Evolutionary conservation across 2,329 filamentous ascomycete species (phyloP).

Genomic region (Microdochium paspali): DNA sequence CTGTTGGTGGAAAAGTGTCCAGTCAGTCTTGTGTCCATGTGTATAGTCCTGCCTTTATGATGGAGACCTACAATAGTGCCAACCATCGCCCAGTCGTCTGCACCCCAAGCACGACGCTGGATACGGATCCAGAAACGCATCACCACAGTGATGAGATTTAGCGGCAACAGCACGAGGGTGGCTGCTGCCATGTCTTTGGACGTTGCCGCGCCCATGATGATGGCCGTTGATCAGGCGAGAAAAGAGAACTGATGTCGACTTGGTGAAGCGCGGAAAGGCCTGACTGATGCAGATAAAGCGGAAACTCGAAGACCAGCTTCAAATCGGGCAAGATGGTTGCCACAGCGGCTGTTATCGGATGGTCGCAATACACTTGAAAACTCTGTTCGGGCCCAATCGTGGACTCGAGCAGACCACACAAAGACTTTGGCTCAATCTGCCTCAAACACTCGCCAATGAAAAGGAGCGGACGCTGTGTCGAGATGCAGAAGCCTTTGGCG

Average conservation of each 20-base stretch:
- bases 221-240: too few relatives aligned
- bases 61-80: not conserved
- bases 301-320: not conserved
- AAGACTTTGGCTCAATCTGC: too few relatives aligned
- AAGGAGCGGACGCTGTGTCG: too few relatives aligned
- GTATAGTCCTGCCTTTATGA: too few relatives aligned
- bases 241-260: not conserved
- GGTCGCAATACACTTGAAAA: too few relatives aligned
- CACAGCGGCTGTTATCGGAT: not conserved
- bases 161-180: not conserved
- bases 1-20: not conserved
- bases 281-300: too few relatives aligned
- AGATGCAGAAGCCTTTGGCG: too few relatives aligned
- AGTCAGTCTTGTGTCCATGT: too few relatives aligned
- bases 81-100: not conserved
- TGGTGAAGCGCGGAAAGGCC: too few relatives aligned
- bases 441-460: too few relatives aligned
- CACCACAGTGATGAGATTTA: not conserved
- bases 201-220: not conserved
- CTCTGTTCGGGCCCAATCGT: too few relatives aligned
- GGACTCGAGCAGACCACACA: too few relatives aligned
- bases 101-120: not conserved
- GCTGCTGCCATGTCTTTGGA: not conserved
- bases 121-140: not conserved
- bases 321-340: not conserved